A percentile compares a stretch with the other conserved stretches of the same genome.
Conservation (phyloP, 2,329 filamentous ascomycete genomes). For the Aspergillus tamarii region DNA sequence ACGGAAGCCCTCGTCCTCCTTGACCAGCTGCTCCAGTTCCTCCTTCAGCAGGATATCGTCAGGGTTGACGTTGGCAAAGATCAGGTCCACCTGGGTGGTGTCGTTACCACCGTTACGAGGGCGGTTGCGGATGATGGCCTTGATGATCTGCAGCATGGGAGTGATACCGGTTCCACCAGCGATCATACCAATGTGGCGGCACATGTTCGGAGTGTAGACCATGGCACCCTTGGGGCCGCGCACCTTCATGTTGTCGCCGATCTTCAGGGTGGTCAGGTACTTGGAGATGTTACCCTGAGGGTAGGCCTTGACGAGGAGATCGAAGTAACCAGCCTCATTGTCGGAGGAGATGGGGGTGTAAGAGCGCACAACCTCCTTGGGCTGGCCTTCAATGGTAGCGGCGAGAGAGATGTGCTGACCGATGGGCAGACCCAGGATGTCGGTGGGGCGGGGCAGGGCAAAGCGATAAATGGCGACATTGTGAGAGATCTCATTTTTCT, state of each 20-base stretch:
- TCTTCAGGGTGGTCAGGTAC: conserved; percentile 78
- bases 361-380: conserved; percentile 84
- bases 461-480: conserved; percentile 99
- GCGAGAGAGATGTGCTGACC: conserved; percentile 98
- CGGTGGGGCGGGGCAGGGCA: conserved; percentile 72
- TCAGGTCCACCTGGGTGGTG: conserved; percentile 85
- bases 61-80: conserved; percentile 93
- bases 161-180: conserved; percentile 97
- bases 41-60: conserved; percentile 94
- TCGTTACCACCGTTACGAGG: conserved; percentile 68
- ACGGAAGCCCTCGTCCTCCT: conserved; percentile 78
- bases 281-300: conserved; percentile 97
- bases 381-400: conserved; percentile 73
- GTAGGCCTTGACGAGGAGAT: conserved; percentile 97
- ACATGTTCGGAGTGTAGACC: conserved; percentile 97
- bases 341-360: conserved; percentile 93
- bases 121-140: conserved; percentile 83
- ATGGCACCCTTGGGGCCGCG: conserved; percentile 96
- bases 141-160: conserved; percentile 95
- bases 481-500: conserved; percentile 95
- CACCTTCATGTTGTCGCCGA: conserved; percentile 88
- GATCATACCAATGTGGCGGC: conserved; percentile 95
- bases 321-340: conserved; percentile 87
- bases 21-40: conserved; percentile 78
- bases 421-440: conserved; percentile 93